Conservation (phyloP, 2,329 filamentous ascomycete species). For the Proliferodiscus dingleyae region DNA sequence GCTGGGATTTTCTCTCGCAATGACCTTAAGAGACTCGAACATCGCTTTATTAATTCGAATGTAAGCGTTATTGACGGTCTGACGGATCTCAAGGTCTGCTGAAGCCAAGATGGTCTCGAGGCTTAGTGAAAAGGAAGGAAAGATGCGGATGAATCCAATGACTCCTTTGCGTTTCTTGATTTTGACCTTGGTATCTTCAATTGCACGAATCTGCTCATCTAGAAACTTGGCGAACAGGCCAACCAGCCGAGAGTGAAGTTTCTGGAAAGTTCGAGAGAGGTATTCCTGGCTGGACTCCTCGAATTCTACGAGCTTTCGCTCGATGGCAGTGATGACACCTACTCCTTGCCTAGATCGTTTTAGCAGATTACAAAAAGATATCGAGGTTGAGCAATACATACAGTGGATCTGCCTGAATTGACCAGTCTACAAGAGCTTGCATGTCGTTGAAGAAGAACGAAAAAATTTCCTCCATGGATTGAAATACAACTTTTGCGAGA, state of each 20-base stretch:
- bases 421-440: constrained; percentile 78
- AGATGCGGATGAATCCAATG: constrained; percentile 90
- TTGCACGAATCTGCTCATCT: constrained; percentile 89
- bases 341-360: constrained; percentile 67
- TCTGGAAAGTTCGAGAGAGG: constrained; percentile 72
- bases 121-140: constrained; percentile 77
- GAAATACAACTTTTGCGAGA: constrained; percentile 77
- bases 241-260: constrained; percentile 69
- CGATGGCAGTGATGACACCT: constrained; percentile 75
- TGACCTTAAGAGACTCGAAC: constrained; percentile 96
- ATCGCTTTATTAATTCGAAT: constrained; percentile 85
- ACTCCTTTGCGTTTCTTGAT: constrained; percentile 98
- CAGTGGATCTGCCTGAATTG: constrained; percentile 73
- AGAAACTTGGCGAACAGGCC: constrained; percentile 81
- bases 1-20: constrained; percentile 66
- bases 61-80: constrained; percentile 82
- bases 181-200: constrained; percentile 98
- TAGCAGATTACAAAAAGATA: constrained; percentile 10
- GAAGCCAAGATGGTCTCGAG: constrained; percentile 77
- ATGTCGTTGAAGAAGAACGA: constrained; percentile 75
- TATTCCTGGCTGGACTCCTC: constrained; percentile 93
- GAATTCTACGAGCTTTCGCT: constrained; percentile 72
- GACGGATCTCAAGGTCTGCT: constrained; percentile 62
- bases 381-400: constrained; percentile 44
- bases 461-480: constrained; percentile 85